These are phyloP conservation scores for Phytophthora kernoviae DNA, from an alignment of 352 stramenopile genomes.

Conservation along the genomic window DNA sequence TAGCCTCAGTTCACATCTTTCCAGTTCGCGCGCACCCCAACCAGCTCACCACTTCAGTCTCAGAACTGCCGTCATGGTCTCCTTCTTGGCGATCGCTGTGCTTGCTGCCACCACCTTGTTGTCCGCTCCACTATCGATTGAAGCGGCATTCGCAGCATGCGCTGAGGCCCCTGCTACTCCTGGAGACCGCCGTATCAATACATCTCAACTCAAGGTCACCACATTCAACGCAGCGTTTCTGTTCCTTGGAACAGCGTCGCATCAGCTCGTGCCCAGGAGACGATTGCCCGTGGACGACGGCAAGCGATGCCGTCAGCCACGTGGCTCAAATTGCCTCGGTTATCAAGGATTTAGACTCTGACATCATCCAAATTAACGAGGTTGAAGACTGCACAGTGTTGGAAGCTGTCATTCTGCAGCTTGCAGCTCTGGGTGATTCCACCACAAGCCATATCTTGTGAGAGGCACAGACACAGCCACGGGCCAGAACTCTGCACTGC, in stretches of 20 bases:
- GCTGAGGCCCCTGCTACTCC: slow-evolving; percentile 43
- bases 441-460: slow-evolving; percentile 70
- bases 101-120: slow-evolving; percentile 19
- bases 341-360: slow-evolving; percentile 53
- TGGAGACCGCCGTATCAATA: slow-evolving; percentile 49
- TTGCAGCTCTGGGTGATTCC: slow-evolving; percentile 47
- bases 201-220: slow-evolving; percentile 61
- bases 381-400: slow-evolving; percentile 65
- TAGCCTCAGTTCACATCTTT: slow-evolving; percentile 33
- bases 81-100: slow-evolving; percentile 25
- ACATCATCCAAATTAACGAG: slow-evolving; percentile 75
- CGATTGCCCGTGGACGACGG: slow-evolving; percentile 60
- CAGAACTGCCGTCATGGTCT: slow-evolving; percentile 37
- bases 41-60: not conserved
- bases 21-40: slow-evolving; percentile 14
- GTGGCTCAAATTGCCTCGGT: slow-evolving; percentile 55
- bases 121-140: slow-evolving; percentile 16
- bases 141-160: slow-evolving; percentile 50
- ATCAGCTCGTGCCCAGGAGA: slow-evolving; percentile 45
- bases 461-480: slow-evolving; percentile 63
- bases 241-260: slow-evolving; percentile 50
- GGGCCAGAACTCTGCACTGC: slow-evolving; percentile 66
- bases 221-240: slow-evolving; percentile 74
- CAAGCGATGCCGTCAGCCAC: slow-evolving; percentile 45
- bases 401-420: slow-evolving; percentile 52